Base-by-base conservation (phyloP, 176 grass and related monocot species). In the Hyparrhenia diplandra region DNA sequence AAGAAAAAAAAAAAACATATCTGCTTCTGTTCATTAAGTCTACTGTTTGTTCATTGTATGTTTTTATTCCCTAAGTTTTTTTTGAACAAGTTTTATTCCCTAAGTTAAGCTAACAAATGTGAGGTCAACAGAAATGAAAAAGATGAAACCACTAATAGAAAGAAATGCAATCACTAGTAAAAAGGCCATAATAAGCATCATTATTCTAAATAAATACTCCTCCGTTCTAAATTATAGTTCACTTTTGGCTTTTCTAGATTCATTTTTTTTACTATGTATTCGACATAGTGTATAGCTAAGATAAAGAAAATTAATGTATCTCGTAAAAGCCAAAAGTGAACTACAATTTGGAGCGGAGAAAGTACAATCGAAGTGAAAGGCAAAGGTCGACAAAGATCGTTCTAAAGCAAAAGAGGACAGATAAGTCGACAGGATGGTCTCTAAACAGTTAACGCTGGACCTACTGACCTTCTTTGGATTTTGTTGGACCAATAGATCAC, bases 361-460 rank as follows among this genome's bases (percentile, higher is more conserved):
- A 55, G 35, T 20, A 27, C 0, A 78, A 39, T 47, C 30, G 12
- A 75, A 21, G 71, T 42, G n/a, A 65, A 78, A 49, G 30, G 12
- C 2, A 60, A 81, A 71, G 5, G 37, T 39, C 25, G 35, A 58
- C 25, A 79, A 80, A 41, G 46, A 88, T 67, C 71, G 77, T 60
- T 77, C 42, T 34, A 23, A 54, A 74, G 41, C 51, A 67, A 79
- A 90, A 89, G 30, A 90, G 32, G 35, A 61, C 74, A 90, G n/a
- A n/a, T n/a, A n/a, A 89, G 25, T 87, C 71, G 74, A 87, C 85
- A 75, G 64, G 31, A 83, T 28, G 58, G 78, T 42, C 80, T 34
- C 10, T 11, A 11, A 61, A 61, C 57, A 81, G 77, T 80, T 81
- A 61, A 42, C 29, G 25, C 61, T 69, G 40, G 69, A 34, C 58